Evolutionary conservation across 129 eudicot species (phyloP).

Genomic region (Rutidosis leptorrhynchoides): DNA sequence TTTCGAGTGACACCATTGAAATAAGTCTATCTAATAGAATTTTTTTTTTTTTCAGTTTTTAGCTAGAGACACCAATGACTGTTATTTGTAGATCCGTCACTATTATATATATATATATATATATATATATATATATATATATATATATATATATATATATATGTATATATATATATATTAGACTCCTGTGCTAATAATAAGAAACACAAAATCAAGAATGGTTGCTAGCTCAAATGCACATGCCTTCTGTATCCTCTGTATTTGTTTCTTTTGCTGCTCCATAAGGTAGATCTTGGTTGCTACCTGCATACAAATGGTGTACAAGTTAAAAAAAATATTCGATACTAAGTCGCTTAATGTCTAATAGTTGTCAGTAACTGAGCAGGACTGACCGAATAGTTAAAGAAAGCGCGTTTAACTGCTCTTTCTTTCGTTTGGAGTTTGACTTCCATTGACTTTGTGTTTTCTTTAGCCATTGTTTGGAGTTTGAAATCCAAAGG

Average conservation of each 20-base stretch:
- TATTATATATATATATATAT: no score
- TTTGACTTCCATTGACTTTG: slow-evolving; percentile 59
- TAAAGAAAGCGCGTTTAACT: slow-evolving; percentile 64
- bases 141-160: no score
- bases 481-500: slow-evolving; percentile 60
- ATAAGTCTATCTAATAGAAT: no score
- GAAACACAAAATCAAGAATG: background rate
- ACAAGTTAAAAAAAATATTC: background rate
- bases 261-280: slow-evolving; percentile 71
- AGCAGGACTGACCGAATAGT: slow-evolving; percentile 53
- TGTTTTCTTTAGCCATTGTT: slow-evolving; percentile 54
- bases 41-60: no score
- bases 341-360: background rate
- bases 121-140: no score
- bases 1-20: no score
- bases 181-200: background rate
- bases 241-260: slow-evolving; percentile 63
- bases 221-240: background rate
- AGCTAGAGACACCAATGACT: no score
- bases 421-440: slow-evolving; percentile 89
- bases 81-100: no score
- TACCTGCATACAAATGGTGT: slow-evolving; percentile 39
- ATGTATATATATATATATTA: no score
- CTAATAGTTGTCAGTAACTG: background rate
- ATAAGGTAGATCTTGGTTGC: slow-evolving; percentile 62